Base-by-base conservation (phyloP, 1,284 basidiomycete species). In the Cerrena zonata region DNA sequence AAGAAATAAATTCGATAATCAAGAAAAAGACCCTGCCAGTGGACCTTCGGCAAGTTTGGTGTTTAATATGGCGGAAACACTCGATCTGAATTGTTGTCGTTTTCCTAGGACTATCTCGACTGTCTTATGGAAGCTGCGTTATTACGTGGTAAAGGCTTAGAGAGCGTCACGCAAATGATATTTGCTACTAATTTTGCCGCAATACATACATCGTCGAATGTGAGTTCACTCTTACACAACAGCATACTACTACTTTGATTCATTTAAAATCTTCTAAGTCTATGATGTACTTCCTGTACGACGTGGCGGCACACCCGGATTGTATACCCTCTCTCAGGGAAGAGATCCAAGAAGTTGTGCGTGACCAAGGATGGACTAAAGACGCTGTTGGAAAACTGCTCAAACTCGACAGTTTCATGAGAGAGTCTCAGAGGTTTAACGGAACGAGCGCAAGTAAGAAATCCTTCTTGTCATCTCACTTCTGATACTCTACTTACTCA, bases 401-500 rank as follows among this genome's bases (percentile, higher is more conserved):
- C 46, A 58, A 58, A 48, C 30, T 61, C 22, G 62, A 64, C 50
- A 62, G 60, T 54, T 64, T 64, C 56, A 44, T 64, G 41, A 58
- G 57, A 36, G 62, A 64, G 53, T 30, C 52, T 3, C 39, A 41
- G 34, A 50, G 56, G 2, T 19, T 58, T 19, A 42, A 34, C 18
- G 52, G 52, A 1, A 19, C 48, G 2, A 49, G 43, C 24, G 47
- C 48, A 11, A 38, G 56, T 58, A 43, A 26, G 51, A 22, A 25
- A n/a, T n/a, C n/a, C n/a, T n/a, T n/a, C n/a, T n/a, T n/a, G n/a
- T n/a, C n/a, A n/a, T 30, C 12, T 11, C 34, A 36, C n/a, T 36
- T 36, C 34, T n/a, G 34, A 36, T 36, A 39, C 21, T 21, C 19
- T 30, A 10, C 22, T 4, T 48, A 4, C 11, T 19, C 21, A 21